Percentiles rank a stretch among this genome's conserved stretches.
phyloP scores from a whole-genome alignment of 768 basidiomycete genomes.

The Suillus ampliporus region DNA sequence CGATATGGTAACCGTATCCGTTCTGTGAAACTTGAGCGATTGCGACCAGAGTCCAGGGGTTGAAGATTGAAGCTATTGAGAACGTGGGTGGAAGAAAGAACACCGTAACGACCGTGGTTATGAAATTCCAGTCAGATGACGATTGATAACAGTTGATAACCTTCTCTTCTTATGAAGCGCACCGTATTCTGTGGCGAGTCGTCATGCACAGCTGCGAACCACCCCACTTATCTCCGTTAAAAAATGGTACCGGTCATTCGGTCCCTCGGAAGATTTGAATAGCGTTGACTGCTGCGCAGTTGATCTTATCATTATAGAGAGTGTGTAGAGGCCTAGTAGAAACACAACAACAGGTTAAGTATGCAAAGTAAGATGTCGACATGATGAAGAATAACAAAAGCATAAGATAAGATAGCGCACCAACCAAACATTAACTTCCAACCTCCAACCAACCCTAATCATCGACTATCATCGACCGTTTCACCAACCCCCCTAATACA shows the following conservation, averaged over 20 bases:
- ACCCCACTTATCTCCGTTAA: background rate
- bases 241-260: background rate
- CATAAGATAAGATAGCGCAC: background rate
- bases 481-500: slow-evolving; percentile 50
- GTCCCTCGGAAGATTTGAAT: background rate
- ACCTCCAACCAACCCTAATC: background rate
- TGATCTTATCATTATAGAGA: background rate
- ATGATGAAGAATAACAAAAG: background rate
- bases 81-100: background rate
- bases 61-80: background rate
- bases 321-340: background rate
- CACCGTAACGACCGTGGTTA: background rate
- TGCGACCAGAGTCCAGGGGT: background rate
- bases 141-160: too few relatives aligned
- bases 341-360: background rate
- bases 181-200: too few relatives aligned
- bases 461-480: background rate
- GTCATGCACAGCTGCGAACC: background rate
- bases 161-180: background rate
- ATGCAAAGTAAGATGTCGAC: background rate
- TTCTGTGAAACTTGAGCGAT: too few relatives aligned
- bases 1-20: too few relatives aligned
- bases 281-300: background rate
- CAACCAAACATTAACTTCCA: background rate
- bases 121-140: background rate